Evolutionary conservation across 495 filamentous ascomycete species (phyloP).

Genomic region (Evernia prunastri): DNA sequence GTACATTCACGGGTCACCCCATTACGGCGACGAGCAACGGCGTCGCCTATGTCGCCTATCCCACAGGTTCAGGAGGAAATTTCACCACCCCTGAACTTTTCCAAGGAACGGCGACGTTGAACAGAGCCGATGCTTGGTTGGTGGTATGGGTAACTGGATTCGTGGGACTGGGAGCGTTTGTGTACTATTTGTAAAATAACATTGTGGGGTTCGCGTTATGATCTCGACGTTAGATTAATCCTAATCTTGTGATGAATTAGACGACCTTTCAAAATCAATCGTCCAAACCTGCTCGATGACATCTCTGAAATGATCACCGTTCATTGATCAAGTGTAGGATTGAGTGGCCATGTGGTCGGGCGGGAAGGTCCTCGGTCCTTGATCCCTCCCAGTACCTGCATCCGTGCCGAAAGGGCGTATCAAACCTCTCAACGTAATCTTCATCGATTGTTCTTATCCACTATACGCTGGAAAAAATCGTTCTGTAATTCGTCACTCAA

Average conservation of each 20-base stretch:
- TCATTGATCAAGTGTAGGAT: background rate
- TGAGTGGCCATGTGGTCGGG: background rate
- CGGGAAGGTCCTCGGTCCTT: background rate
- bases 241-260: background rate
- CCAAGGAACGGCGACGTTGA: slow-evolving; percentile 12
- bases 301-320: background rate
- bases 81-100: slow-evolving; percentile 11
- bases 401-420: slow-evolving; percentile 1
- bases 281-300: background rate
- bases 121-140: slow-evolving; percentile 14
- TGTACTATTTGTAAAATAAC: slow-evolving; percentile 18
- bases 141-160: slow-evolving; percentile 17
- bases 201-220: background rate
- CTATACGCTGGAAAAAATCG: too few relatives aligned
- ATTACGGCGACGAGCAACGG: background rate
- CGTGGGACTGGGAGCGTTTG: slow-evolving; percentile 19
- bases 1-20: slow-evolving; percentile 4
- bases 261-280: background rate
- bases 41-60: background rate
- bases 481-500: too few relatives aligned
- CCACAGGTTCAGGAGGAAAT: background rate
- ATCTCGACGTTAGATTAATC: background rate
- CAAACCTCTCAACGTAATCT: background rate
- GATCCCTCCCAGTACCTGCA: background rate
- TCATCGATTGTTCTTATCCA: background rate